A percentile compares a stretch with the other conserved stretches of the same genome.
Evolutionary conservation across 495 filamentous ascomycete genomes (phyloP).

Genomic region (Aspergillus incahuasiensis): DNA sequence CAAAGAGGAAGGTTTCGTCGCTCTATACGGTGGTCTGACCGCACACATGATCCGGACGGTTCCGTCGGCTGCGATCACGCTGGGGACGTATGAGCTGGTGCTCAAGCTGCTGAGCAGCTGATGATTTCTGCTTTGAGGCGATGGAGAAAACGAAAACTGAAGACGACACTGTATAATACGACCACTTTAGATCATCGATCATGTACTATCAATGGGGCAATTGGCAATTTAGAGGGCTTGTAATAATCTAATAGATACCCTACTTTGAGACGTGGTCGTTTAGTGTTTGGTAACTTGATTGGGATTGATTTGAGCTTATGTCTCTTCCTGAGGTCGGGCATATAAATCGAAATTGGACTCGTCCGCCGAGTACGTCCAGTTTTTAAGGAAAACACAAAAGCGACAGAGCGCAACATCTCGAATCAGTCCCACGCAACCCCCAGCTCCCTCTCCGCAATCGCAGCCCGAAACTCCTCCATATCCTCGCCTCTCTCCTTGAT

Average conservation of each 20-base stretch:
- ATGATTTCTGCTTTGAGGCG: background rate
- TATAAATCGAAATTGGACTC: background rate
- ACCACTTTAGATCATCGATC: constrained; percentile 1
- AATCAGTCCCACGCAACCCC: constrained; percentile 23
- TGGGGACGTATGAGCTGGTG: constrained; percentile 85
- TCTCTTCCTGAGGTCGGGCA: no score
- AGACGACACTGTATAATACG: constrained; percentile 9
- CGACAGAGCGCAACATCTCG: background rate
- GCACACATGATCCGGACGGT: constrained; percentile 84
- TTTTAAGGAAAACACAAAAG: background rate
- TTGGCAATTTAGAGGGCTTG: constrained; percentile 9
- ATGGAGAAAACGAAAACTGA: background rate
- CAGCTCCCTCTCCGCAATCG: constrained; percentile 26
- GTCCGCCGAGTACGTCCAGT: background rate
- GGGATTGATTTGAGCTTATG: no score
- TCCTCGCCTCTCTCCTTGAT: constrained; percentile 42
- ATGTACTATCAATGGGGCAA: constrained; percentile 12
- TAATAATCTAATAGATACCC: constrained; percentile 13
- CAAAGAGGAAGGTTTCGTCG: constrained; percentile 78
- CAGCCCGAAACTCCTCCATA: constrained; percentile 25
- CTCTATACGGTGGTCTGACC: constrained; percentile 79
- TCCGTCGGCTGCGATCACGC: constrained; percentile 85
- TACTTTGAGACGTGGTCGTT: constrained; percentile 1
- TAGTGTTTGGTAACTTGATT: no score
- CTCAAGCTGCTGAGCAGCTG: constrained; percentile 44